A percentile compares a stretch with the other conserved stretches of the same genome.
These are phyloP conservation scores for Exophiala sideris DNA, from an alignment of 2,329 filamentous ascomycete species.

Conservation along the genomic window DNA sequence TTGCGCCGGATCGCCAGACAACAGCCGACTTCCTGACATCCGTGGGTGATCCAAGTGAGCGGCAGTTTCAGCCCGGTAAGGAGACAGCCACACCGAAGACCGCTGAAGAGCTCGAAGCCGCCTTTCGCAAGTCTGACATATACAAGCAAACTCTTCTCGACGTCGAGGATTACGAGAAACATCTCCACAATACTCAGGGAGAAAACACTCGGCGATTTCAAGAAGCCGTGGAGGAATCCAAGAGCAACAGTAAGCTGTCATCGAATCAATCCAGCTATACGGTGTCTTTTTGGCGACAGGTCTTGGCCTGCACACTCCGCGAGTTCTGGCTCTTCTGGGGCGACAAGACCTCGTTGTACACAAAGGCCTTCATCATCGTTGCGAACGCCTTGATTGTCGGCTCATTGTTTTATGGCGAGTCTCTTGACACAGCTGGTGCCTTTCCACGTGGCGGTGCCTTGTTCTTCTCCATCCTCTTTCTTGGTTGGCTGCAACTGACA, in stretches of 20 bases:
- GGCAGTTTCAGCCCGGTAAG: constrained; percentile 63
- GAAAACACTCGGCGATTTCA: constrained; percentile 64
- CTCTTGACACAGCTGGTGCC: constrained; percentile 57
- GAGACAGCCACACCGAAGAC: constrained; percentile 67
- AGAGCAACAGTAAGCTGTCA: constrained; percentile 59
- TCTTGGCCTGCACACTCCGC: constrained; percentile 58
- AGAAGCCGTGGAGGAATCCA: constrained; percentile 60
- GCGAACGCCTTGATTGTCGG: constrained; percentile 72
- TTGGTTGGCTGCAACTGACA: constrained; percentile 69
- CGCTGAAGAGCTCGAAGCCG: constrained; percentile 63
- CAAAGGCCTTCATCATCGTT: constrained; percentile 75
- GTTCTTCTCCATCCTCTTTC: constrained; percentile 66
- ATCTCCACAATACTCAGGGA: constrained; percentile 56
- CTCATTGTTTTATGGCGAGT: constrained; percentile 71
- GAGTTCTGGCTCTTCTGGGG: constrained; percentile 77
- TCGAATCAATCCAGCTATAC: constrained; percentile 67
- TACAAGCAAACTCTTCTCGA: constrained; percentile 62
- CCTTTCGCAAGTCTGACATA: constrained; percentile 61
- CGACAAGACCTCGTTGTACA: constrained; percentile 70
- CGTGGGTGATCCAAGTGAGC: constrained; percentile 69
- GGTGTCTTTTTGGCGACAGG: constrained; percentile 69
- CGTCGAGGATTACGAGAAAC: constrained; percentile 58
- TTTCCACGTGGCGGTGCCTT: constrained; percentile 62
- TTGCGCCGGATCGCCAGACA: constrained; percentile 60
- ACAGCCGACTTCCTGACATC: constrained; percentile 77